These are phyloP conservation scores for Ogataea saltuana DNA, from an alignment of 805 yeast genomes.

Conservation along the genomic window DNA sequence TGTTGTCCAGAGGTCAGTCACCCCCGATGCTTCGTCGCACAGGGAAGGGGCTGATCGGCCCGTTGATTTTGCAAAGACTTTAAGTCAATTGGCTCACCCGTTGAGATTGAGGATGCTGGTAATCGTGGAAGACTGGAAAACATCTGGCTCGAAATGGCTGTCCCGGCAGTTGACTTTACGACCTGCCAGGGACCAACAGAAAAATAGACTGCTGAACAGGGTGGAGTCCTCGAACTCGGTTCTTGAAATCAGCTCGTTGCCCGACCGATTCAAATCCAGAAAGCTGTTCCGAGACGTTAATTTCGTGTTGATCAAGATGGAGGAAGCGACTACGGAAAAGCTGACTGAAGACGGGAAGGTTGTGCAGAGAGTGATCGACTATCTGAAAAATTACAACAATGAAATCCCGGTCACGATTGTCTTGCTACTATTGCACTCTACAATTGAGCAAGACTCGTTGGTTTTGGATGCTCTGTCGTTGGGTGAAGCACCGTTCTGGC, in stretches of 20 bases:
- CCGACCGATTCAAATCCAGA: slow-evolving; percentile 39
- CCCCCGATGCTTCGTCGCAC: slow-evolving; percentile 12
- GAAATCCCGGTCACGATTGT: slow-evolving; percentile 16
- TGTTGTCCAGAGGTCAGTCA: neutral
- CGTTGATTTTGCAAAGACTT: neutral
- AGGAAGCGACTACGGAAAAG: slow-evolving; percentile 34
- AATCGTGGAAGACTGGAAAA: slow-evolving; percentile 50
- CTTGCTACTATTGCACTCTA: slow-evolving; percentile 11
- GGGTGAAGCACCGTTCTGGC: slow-evolving; percentile 10
- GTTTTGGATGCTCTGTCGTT: neutral
- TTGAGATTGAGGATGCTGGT: slow-evolving; percentile 29
- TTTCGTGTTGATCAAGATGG: slow-evolving; percentile 54
- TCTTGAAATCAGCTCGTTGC: slow-evolving; percentile 43
- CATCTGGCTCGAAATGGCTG: slow-evolving; percentile 15
- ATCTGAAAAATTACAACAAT: slow-evolving; percentile 18
- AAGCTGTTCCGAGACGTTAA: slow-evolving; percentile 42
- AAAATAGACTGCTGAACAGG: slow-evolving; percentile 10
- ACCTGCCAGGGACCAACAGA: slow-evolving; percentile 30
- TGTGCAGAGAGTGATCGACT: slow-evolving; percentile 23
- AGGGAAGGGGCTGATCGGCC: neutral
- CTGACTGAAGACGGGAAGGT: slow-evolving; percentile 21
- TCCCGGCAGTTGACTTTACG: slow-evolving; percentile 27
- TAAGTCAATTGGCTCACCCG: neutral
- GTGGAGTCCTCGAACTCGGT: slow-evolving; percentile 7
- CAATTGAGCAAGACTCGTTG: neutral